Evolutionary conservation across 495 filamentous ascomycete species (phyloP), one percentile per base, ranked within the genome.

Genomic region (Neurospora cerealis): DNA sequence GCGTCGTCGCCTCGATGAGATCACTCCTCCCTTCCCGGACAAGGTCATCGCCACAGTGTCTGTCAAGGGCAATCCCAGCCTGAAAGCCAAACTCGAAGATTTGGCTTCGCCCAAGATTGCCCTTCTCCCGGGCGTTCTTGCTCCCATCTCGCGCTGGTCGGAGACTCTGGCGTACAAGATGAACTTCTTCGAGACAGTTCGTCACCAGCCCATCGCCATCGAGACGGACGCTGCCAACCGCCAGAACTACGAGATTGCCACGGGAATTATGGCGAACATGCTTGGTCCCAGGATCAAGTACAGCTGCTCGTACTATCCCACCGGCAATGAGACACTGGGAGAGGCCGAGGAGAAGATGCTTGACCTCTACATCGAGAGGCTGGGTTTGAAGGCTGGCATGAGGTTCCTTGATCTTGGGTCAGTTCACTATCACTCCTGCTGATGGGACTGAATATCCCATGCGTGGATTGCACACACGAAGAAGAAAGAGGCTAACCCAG

Each of bases 211-310:
- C 8, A 90, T 92, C 48, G 89, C 90, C 40, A 84, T 91, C 77
- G 88, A 91, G 79, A 89, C 88, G 4, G 84, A 83, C 4, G 78
- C 83, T 5, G 89, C 89, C 24, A 92, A 91, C 78, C 76, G 86
- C 71, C 89, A 91, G 83, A 90, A 92, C 78, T 91, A 92, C 78
- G 89, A 91, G 81, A 88, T 91, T 38, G 87, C 86, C 17, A 89
- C 89, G 3, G 87, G 86, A 6, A 85, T 90, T 71, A 81, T 91
- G 34, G 74, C 75, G 19, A 86, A 83, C 42, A 86, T 83, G 72
- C 80, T 92, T 6, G 90, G 90, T 4, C 87, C 87, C 17, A 80
- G 88, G 71, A 91, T 91, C 86, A 91, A 91, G 83, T 92, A 91
- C 74, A 88, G 85, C 32, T 85, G 80, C 70, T 88, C 85, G 74